Evolutionary conservation across 164 flowering plant species (phyloP).

Genomic region (Echeveria elegans): DNA sequence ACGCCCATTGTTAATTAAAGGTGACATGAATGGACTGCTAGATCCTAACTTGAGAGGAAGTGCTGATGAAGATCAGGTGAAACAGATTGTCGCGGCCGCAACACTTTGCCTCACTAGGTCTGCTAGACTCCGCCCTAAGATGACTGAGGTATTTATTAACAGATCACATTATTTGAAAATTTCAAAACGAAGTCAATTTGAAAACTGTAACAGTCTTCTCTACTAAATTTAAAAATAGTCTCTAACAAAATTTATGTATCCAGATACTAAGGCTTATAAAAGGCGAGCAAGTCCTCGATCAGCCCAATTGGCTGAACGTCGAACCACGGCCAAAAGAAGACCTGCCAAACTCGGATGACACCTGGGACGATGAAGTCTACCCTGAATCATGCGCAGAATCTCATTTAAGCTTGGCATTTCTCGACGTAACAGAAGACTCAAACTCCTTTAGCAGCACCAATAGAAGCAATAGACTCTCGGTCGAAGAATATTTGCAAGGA

Average conservation of each 20-base stretch:
- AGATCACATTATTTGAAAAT: neutral
- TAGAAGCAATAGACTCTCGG: constrained; percentile 30
- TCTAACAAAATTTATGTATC: neutral
- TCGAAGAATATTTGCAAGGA: constrained; percentile 49
- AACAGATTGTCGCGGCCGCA: constrained; percentile 64
- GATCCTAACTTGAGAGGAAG: constrained; percentile 53
- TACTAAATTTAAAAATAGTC: too few relatives aligned
- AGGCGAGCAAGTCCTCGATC: constrained; percentile 37
- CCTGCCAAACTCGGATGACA: constrained; percentile 25
- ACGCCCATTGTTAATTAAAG: constrained; percentile 52
- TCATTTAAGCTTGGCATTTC: constrained; percentile 51
- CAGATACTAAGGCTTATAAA: constrained; percentile 60
- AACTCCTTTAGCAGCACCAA: constrained; percentile 56
- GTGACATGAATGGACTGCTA: constrained; percentile 35
- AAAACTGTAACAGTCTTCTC: neutral
- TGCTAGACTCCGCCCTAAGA: constrained; percentile 67
- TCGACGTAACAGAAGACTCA: constrained; percentile 47
- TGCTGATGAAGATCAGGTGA: constrained; percentile 50
- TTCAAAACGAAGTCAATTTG: neutral
- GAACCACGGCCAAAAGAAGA: constrained; percentile 17
- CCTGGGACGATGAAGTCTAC: constrained; percentile 62
- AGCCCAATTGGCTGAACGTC: constrained; percentile 13
- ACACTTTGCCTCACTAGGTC: constrained; percentile 59
- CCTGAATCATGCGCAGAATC: constrained; percentile 53
- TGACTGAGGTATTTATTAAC: constrained; percentile 42